Percentiles rank a stretch among this genome's conserved stretches.
These are phyloP conservation scores for Clavispora asparagi DNA, from an alignment of 805 yeast species.

Conservation along the genomic window DNA sequence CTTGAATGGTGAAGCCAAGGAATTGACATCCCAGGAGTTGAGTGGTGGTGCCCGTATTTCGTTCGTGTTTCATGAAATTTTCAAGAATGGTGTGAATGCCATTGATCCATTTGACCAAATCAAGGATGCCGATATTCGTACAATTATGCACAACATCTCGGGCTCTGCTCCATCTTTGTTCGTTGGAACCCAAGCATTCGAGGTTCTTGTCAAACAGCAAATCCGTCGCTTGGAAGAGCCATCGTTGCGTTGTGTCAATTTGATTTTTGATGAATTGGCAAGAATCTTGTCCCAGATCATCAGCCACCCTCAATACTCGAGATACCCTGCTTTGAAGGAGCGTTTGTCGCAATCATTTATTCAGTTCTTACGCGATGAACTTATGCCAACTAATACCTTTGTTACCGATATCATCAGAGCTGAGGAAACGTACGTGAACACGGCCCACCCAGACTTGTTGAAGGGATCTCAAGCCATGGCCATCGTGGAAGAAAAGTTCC, in stretches of 20 bases:
- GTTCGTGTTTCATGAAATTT: constrained; percentile 94
- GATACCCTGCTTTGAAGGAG: constrained; percentile 90
- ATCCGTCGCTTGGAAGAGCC: constrained; percentile 95
- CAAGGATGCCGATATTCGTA: constrained; percentile 91
- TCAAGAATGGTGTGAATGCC: constrained; percentile 85
- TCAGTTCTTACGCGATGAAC: constrained; percentile 70
- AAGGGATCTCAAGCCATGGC: constrained; percentile 95
- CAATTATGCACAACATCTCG: constrained; percentile 93
- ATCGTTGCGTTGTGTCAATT: constrained; percentile 75
- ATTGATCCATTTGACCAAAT: constrained; percentile 96
- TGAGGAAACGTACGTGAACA: constrained; percentile 92
- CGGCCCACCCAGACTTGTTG: constrained; percentile 94
- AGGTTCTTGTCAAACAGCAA: constrained; percentile 72
- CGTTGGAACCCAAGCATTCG: constrained; percentile 97
- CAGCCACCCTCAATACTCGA: constrained; percentile 71
- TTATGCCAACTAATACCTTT: constrained; percentile 80
- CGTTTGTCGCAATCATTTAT: constrained; percentile 76
- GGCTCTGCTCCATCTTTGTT: constrained; percentile 94
- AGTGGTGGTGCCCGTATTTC: constrained; percentile 98
- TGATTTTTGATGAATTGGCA: constrained; percentile 91
- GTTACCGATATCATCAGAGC: constrained; percentile 77
- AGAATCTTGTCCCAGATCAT: constrained; percentile 83
- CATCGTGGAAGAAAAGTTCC: constrained; percentile 82
- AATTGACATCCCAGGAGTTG: constrained; percentile 80
- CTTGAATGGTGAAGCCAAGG: constrained; percentile 88